Conservation (phyloP, 768 basidiomycete genomes). For the Leccinum boreale region DNA sequence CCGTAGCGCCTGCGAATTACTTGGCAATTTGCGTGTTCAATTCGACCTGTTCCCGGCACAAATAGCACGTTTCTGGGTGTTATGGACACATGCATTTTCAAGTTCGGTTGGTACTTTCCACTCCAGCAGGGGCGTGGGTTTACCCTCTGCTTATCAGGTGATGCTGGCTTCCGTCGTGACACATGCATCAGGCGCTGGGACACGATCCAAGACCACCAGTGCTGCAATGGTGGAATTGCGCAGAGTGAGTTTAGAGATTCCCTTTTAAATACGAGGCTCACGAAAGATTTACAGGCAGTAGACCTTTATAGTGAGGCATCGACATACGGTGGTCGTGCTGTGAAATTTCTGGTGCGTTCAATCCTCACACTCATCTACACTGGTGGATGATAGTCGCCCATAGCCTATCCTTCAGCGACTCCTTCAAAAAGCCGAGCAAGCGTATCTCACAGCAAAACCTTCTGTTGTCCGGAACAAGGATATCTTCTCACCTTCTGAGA, state of each 20-base stretch:
- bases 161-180: constrained; percentile 79
- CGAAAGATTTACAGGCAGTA: constrained; percentile 37
- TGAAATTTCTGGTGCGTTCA: constrained; percentile 61
- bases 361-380: not conserved
- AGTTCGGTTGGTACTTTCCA: constrained; percentile 44
- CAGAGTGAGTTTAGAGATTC: constrained; percentile 12
- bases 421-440: constrained; percentile 55
- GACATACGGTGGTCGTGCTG: constrained; percentile 58
- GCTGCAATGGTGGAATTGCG: constrained; percentile 68
- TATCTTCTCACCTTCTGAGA: constrained; percentile 53
- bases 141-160: constrained; percentile 41
- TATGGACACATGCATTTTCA: constrained; percentile 73
- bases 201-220: constrained; percentile 61
- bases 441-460: constrained; percentile 47
- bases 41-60: constrained; percentile 52
- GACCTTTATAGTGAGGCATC: constrained; percentile 67
- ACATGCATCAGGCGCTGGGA: constrained; percentile 44
- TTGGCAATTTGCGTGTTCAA: constrained; percentile 45
- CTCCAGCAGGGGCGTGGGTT: not conserved
- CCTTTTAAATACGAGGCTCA: not conserved
- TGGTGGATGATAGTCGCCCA: constrained; percentile 2
- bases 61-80: constrained; percentile 64
- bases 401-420: constrained; percentile 67
- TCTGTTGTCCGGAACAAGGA: constrained; percentile 44
- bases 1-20: constrained; percentile 59